Evolutionary conservation across 257 asterid species (phyloP), one percentile per base, ranked within the genome.

Genomic region (Ocimum tenuiflorum): DNA sequence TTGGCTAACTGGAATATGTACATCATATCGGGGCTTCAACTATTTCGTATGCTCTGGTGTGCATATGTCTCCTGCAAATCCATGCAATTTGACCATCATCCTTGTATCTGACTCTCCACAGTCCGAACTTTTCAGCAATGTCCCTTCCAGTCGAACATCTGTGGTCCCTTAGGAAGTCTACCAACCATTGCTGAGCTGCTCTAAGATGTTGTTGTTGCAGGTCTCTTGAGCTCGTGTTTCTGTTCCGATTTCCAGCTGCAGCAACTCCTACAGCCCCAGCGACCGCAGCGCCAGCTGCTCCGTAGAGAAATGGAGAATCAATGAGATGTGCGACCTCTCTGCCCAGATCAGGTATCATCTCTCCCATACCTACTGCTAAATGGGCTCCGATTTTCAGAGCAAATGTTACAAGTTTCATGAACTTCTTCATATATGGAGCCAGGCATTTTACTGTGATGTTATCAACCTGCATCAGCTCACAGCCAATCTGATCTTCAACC

Each of bases 301-400:
- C 91, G 2, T 83, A 85, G 50, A 82, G 57, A 14, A 80, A 10
- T 9, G 96, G 88, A 62, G 97, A 88, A 4, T 80, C 79, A 4
- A 75, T 63, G 51, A 91, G 77, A 75, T 84, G 92, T 12, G 89
- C 81, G 7, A 91, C 91, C 79, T 83, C 96, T 76, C 82, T 73
- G 53, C 96, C 86, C 17, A 91, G 79, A 81, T 91, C 97, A 53
- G 97, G 97, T 75, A 91, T 91, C 88, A 91, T 69, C 55, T 80
- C 87, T 33, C 96, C 96, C 97, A 91, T 91, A 9, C 97, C 97
- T 51, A 67, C 89, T 58, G 96, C 96, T 59, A 91, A 72, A 67
- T 91, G 97, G 22, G 97, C 97, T 60, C 97, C 96, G 18, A 91
- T 86, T 70, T 91, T 88, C 31, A 91, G 86, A 22, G 97, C 96